A percentile compares a stretch with the other conserved stretches of the same genome.
These are phyloP conservation scores for Fragaria vesca DNA, from an alignment of 306 rosid genomes.

Conservation along the genomic window DNA sequence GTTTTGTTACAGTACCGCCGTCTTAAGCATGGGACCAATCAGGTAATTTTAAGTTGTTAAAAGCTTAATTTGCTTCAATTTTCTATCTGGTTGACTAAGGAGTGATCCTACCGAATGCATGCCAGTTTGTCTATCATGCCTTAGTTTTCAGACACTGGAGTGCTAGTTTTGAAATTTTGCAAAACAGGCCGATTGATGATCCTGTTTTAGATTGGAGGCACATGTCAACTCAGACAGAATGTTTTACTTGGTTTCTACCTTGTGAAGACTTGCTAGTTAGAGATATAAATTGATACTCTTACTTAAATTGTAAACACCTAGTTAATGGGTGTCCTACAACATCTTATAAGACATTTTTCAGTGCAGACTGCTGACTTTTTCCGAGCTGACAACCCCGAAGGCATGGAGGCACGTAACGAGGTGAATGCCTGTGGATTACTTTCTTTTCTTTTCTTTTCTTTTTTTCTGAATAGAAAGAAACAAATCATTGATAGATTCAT, in stretches of 20 bases:
- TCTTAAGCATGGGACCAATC: conserved; percentile 92
- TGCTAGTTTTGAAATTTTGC: not conserved
- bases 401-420: conserved; percentile 97
- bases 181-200: not conserved
- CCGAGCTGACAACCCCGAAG: conserved; percentile 97
- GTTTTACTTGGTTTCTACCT: not conserved
- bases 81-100: conserved; percentile 1
- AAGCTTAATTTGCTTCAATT: not conserved
- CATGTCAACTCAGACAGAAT: not conserved
- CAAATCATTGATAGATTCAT: not conserved
- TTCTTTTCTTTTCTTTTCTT: conserved; percentile 24
- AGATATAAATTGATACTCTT: not conserved
- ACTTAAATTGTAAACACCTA: not conserved
- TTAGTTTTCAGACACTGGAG: not conserved
- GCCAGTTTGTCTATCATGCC: conserved; percentile 2
- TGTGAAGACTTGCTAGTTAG: not conserved
- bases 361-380: conserved; percentile 93
- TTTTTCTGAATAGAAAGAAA: conserved; percentile 20
- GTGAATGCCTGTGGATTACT: conserved; percentile 42
- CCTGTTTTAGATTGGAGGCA: not conserved
- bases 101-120: conserved; percentile 7
- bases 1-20: conserved; percentile 83
- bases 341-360: conserved; percentile 23
- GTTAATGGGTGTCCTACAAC: not conserved
- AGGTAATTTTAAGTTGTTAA: conserved; percentile 45